phyloP scores from a whole-genome alignment of 257 asterid genomes.

The Solanum verrucosum region DNA sequence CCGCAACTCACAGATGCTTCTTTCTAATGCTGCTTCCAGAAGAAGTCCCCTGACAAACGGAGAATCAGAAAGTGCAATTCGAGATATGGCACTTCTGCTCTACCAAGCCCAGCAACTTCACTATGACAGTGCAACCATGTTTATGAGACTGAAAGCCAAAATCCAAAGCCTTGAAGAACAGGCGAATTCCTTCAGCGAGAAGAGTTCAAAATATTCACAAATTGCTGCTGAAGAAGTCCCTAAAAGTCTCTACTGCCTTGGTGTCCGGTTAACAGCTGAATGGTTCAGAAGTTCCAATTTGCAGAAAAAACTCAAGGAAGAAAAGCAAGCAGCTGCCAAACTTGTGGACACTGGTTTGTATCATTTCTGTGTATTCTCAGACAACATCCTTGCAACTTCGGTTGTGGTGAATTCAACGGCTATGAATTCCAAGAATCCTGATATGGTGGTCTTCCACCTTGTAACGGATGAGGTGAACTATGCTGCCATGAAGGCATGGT shows the following conservation, averaged over 20 bases:
- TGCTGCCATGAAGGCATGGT: conserved; percentile 48
- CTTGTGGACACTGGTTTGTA: conserved; percentile 21
- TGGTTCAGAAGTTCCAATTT: conserved; percentile 29
- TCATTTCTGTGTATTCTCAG: conserved; percentile 43
- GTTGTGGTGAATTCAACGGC: conserved; percentile 42
- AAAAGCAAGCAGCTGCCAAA: conserved; percentile 13
- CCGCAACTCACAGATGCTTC: conserved; percentile 31
- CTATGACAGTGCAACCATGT: conserved; percentile 39
- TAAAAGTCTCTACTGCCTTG: conserved; percentile 36
- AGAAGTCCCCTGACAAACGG: conserved; percentile 28
- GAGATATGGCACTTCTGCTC: conserved; percentile 34
- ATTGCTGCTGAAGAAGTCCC: conserved; percentile 49
- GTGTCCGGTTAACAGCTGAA: conserved; percentile 31
- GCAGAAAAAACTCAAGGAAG: conserved; percentile 14
- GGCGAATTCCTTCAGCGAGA: conserved; percentile 23
- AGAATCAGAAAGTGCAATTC: conserved; percentile 33
- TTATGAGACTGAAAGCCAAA: conserved; percentile 37
- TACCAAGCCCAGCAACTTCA: conserved; percentile 42
- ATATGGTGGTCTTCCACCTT: conserved; percentile 29
- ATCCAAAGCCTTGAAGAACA: conserved; percentile 45
- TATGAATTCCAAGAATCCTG: conserved; percentile 23
- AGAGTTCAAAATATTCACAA: conserved; percentile 41
- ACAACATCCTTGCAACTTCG: conserved; percentile 40
- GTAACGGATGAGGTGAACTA: conserved; percentile 42
- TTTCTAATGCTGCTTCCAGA: conserved; percentile 36